Evolutionary conservation across 208 protist genomes (phyloP), one percentile per base, ranked within the genome.

Genomic region (Trypanosoma scelopori): DNA sequence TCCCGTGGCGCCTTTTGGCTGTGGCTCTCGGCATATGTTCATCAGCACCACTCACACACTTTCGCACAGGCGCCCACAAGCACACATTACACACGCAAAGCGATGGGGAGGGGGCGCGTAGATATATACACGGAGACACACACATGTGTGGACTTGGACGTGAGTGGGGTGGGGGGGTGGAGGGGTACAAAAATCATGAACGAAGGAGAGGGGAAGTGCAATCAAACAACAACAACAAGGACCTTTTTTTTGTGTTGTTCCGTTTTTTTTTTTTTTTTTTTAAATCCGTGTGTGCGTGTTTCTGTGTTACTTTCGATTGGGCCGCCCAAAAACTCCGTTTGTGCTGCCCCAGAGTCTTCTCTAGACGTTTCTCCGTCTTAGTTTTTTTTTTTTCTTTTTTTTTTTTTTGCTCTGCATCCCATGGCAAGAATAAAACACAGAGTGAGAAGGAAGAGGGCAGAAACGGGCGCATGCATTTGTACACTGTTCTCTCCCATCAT

Each of bases 261-360:
- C 9, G 3, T 23, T 23, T 48, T 25, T 25, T 48, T 48, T 49
- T 35, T 55, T 32, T 28, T 43, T 59, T 37, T 60, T 48, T 18
- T 43, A 5, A 62, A 5, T 69, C 5, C 28, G 3, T 42, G 18
- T 39, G 18, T 62, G 23, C 5, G 13, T 45, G 1, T 35, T 62
- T 16, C n/a, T 53, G 35, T 48, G 37, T 35, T 7, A 39, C 48
- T 50, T 69, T 12, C 30, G 41, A 37, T 60, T 50, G 64, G 9
- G 39, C 32, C 27, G 23, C 35, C 43, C 9, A 37, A 37, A 37
- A 3, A 9, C 9, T 37, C 5, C 9, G 32, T 11, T 37, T 37
- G 32, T 9, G 32, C 32, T 37, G 32, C 32, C 32, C 9, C 32
- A 37, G 32, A 37, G 5, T 63, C 35, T 65, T 64, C 15, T 20